Evolutionary conservation across 768 basidiomycete species (phyloP), one percentile per base, ranked within the genome.

Genomic region (Hysterangium stoloniferum): DNA sequence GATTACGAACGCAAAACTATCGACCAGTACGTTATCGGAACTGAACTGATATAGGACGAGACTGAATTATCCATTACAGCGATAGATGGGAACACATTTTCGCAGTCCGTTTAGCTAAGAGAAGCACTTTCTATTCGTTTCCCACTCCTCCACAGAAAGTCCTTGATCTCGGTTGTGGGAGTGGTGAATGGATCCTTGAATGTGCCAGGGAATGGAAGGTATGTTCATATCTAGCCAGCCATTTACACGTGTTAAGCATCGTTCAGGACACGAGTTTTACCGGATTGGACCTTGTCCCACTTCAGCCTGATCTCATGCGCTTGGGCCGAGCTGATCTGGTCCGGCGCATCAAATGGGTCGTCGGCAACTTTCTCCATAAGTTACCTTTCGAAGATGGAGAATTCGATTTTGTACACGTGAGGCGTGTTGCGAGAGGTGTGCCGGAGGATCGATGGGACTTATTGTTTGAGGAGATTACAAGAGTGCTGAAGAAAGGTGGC

Each of bases 371-470:
- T 61, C 68, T 88, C 22, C 81, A 86, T 49, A 69, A 70, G 0
- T 73, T 88, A 46, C 84, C 86, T 0, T 88, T 88, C 60, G 72
- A 73, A 6, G 71, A 79, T 54, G 80, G 79, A 28, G 80, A 86
- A 59, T 88, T 88, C 59, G 86, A 88, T 61, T 86, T 76, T 61
- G 80, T 87, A 82, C 83, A 84, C 59, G 69, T 84, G 56, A 83
- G 83, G 58, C 74, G 84, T 6, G 78, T 88, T 40, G 79, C 82
- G 1, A 72, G 82, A 20, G 85, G 84, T 33, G 80, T 88, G 35
- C 86, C 86, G 12, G 84, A 87, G 58, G 74, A 86, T 61, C 47
- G 82, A 81, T 88, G 84, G 85, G 82, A 84, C 56, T 48, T 59
- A 0, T 62, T 88, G 25, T 71, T 86, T 25, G 83, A 85, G 62